Conservation (phyloP, 129 eudicot species). For the Saussurea involucrata region DNA sequence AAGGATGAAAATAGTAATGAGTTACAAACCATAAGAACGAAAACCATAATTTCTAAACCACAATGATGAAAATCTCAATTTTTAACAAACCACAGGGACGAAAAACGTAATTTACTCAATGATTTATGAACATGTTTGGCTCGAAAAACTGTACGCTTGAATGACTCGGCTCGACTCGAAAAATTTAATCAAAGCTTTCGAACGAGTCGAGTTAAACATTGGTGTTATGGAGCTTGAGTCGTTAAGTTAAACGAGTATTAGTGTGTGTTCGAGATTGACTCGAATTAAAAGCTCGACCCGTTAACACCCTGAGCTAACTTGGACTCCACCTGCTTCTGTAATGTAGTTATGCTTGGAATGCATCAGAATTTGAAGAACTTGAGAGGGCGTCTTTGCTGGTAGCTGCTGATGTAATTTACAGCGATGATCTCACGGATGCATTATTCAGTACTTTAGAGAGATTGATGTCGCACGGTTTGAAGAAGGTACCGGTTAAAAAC, state of each 20-base stretch:
- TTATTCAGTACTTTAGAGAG: conserved; percentile 54
- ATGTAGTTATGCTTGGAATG: conserved; percentile 65
- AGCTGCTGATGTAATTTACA: conserved; percentile 97
- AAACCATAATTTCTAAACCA: no score
- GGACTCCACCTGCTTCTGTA: conserved; percentile 7
- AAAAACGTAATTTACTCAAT: no score
- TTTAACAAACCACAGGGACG: no score
- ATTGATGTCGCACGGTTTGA: conserved; percentile 46
- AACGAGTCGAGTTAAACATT: neutral
- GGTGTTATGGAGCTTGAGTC: neutral
- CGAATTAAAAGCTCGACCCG: neutral
- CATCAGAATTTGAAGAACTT: conserved; percentile 61
- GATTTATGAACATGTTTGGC: neutral
- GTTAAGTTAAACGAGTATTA: neutral
- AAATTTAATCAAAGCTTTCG: neutral
- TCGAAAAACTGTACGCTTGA: neutral
- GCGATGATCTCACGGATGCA: conserved; percentile 91
- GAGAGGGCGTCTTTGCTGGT: conserved; percentile 65
- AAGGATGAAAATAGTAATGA: no score
- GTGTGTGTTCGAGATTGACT: neutral
- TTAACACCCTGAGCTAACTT: neutral
- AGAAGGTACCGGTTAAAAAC: conserved; percentile 43
- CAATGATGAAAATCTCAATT: no score
- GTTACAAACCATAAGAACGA: no score
- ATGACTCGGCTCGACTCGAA: neutral